Evolutionary conservation across 1,284 basidiomycete genomes (phyloP), one percentile per base, ranked within the genome.

Genomic region (Porphyrellus sp.): DNA sequence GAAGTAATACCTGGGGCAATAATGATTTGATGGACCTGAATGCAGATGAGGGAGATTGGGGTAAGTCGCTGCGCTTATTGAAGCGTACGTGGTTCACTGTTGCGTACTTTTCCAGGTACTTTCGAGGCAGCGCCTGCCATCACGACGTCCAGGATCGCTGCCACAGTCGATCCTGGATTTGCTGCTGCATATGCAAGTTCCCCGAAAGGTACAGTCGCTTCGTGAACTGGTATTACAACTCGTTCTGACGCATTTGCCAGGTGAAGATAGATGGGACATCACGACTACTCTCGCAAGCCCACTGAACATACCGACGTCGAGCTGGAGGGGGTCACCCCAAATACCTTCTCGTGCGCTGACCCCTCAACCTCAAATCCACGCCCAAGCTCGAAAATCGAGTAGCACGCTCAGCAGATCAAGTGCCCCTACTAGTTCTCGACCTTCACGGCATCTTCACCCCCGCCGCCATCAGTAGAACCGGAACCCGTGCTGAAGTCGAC

Each of bases 11-110:
- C 0, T 92, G 88, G 85, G 86, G 83, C 5, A 77, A 70, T 45
- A 83, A 82, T 25, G 90, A 96, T 69, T 70, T 96, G 50, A 95
- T 96, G 69, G 93, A 97, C 62, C 84, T 97, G 9, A 86, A 93
- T 65, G 92, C 89, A 1, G 93, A 97, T 61, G 80, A 85, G 30
- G 93, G 87, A 63, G 94, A 97, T 67, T 97, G 94, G 94, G 89
- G 91, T 90, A 64, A 65, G 80, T 75, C 9, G 25, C 47, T 49
- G 18, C 33, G 41, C 27, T 34, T 28, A 11, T 34, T 11, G 7
- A 12, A 13, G 16, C 9, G 9, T 33, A 6, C 23, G 21, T 21
- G 39, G 9, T 46, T 53, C 28, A 25, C 44, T 23, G 18, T 41
- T 54, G 23, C 38, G 24, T 37, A 35, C 40, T 42, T 38, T 37